Conservation (phyloP, 2,329 filamentous ascomycete species). For the Leptodontidium sp. region DNA sequence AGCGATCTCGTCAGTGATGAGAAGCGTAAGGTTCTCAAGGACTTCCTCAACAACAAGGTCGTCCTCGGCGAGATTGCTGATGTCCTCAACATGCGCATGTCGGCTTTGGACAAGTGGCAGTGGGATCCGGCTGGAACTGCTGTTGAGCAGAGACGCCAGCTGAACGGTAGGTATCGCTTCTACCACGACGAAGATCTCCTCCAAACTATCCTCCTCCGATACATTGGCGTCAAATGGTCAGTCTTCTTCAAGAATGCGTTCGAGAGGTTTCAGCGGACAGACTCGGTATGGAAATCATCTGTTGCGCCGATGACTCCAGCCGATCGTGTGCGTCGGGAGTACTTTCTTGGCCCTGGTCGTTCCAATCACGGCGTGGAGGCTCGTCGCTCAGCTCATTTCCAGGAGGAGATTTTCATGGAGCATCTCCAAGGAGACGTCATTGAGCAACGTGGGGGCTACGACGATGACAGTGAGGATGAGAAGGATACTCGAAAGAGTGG, state of each 20-base stretch:
- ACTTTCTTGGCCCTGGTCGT: slow-evolving; percentile 50
- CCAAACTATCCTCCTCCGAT: slow-evolving; percentile 61
- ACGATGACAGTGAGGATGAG: slow-evolving; percentile 48
- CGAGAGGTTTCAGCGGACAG: slow-evolving; percentile 22
- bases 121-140: slow-evolving; percentile 56
- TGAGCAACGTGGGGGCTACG: slow-evolving; percentile 51
- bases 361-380: slow-evolving; percentile 43
- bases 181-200: slow-evolving; percentile 67
- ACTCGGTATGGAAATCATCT: slow-evolving; percentile 32
- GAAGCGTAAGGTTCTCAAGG: slow-evolving; percentile 57
- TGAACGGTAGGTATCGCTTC: slow-evolving; percentile 66
- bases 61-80: slow-evolving; percentile 62
- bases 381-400: slow-evolving; percentile 54
- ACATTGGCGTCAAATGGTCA: slow-evolving; percentile 59
- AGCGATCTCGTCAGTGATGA: slow-evolving; percentile 59
- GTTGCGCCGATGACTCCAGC: slow-evolving; percentile 46
- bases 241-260: slow-evolving; percentile 54
- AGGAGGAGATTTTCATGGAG: slow-evolving; percentile 60
- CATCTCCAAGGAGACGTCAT: slow-evolving; percentile 56
- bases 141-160: slow-evolving; percentile 58
- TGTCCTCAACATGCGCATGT: slow-evolving; percentile 64
- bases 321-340: slow-evolving; percentile 53
- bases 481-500: slow-evolving; percentile 51
- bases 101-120: slow-evolving; percentile 58
- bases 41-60: slow-evolving; percentile 56